Evolutionary conservation across 179 eudicot species (phyloP), one percentile per base, ranked within the genome.

Genomic region (Spergularia azorica): DNA sequence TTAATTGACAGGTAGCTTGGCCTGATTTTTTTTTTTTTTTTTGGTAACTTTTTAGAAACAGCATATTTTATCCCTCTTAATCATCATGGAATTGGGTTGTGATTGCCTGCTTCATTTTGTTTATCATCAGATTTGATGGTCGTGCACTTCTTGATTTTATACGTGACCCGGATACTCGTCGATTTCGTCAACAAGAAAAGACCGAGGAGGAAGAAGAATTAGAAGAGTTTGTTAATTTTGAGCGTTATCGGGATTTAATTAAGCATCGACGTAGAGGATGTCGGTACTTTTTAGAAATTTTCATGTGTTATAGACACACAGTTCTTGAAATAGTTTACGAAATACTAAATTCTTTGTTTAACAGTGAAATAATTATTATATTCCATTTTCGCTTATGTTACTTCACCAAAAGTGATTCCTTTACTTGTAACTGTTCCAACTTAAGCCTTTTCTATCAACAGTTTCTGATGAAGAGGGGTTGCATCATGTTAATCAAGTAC

Each of bases 181-280:
- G 87, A 72, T 79, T 73, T 69, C 95, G 90, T 64, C 89, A 79
- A 74, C 89, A 83, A 38, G 90, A 89, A 72, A 95, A 93, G 86
- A 90, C 99, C 5, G 96, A 93, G 77, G 99, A 95, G 83, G 99
- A 93, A 79, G 91, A 93, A 83, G 95, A 95, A 79, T 71, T 95
- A 75, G 99, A 93, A 85, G 99, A 95, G 94, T 95, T 93, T 90
- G 99, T 95, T 86, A 95, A 86, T 91, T 95, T 95, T 95, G 98
- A 95, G 98, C 99, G 99, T 89, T 95, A 93, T 85, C 98, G 98
- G 96, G 99, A 95, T 93, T 95, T 95, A 93, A 93, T 95, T 91
- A 95, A 95, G 93, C 99, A 93, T 90, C 98, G 95, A 73, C 99
- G 99, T 87, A 95, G 99, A 95, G 99, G 99, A 95, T 95, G 99